Evolutionary conservation across 2,329 filamentous ascomycete genomes (phyloP), one percentile per base, ranked within the genome.

Genomic region (Fusarium aywerte): DNA sequence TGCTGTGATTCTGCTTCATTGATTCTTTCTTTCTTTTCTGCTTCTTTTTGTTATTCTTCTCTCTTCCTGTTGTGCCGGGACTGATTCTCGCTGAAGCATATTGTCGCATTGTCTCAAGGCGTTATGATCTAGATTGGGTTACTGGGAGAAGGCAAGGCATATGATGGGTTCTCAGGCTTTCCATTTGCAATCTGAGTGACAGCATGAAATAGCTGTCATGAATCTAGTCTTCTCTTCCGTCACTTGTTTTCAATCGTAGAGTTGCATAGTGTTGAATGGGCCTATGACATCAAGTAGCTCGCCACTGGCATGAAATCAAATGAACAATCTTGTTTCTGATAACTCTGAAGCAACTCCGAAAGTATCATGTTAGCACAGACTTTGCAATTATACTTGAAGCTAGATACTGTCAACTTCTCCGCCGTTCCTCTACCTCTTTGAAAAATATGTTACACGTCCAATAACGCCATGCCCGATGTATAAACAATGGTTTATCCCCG

Each of bases 401-500:
- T 66, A 71, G 43, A 68, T 68, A 55, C 63, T 52, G 65, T 73
- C 65, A 65, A 65, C 60, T 68, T 70, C 59, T 65, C 65, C 64
- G 31, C 59, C 67, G 56, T 56, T 61, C 63, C 57, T 76, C 73
- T 73, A 75, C 70, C 68, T 74, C 69, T 71, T 68, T 71, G 73
- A 76, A 76, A 62, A 50, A 68, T 65, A 68, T 62, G 61, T 66
- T 78, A 79, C 76, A 80, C 65, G 67, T 72, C 74, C 74, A 73
- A 63, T 62, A 79, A 79, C 78, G 77, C 78, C 77, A 70, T 77
- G 73, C 75, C 76, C 71, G 64, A 79, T 79, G 76, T 76, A 75
- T 70, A 71, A 76, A 73, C 72, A 71, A 74, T 73, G 63, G 73
- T 72, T 75, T 72, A 52, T 62, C 58, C 66, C 67, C 53, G 71